Evolutionary conservation across 192 early-diverging fungal species (phyloP).

Genomic region (Obelidium mucronatum): DNA sequence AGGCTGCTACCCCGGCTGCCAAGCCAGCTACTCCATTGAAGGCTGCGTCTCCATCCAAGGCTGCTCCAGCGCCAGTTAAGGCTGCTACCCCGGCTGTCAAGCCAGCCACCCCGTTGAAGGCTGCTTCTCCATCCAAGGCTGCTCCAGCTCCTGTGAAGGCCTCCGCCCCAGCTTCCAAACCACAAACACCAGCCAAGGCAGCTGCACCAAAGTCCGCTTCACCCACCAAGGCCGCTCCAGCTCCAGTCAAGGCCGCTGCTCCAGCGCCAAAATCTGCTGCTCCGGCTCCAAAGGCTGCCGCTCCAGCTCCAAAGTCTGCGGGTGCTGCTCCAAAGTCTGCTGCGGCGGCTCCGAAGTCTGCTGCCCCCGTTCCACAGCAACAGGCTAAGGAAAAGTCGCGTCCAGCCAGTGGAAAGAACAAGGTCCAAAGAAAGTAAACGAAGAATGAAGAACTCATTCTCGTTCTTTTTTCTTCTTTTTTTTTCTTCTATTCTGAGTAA

Average conservation of each 20-base stretch:
- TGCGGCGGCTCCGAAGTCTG: not conserved
- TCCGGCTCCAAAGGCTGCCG: not conserved
- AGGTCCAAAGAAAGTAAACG: constrained; percentile 15
- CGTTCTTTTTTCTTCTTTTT: not conserved
- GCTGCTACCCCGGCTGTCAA: constrained; percentile 6
- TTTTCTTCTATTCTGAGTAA: not conserved
- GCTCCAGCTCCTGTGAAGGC: not conserved
- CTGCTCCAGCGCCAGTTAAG: constrained; percentile 25
- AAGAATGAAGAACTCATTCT: not conserved
- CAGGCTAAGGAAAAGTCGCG: constrained; percentile 4
- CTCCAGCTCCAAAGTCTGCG: constrained; percentile 8
- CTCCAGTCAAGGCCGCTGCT: constrained; percentile 3
- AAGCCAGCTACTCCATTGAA: constrained; percentile 16
- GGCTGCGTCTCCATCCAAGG: constrained; percentile 25
- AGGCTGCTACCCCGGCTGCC: constrained; percentile 2
- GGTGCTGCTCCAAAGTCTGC: constrained; percentile 1
- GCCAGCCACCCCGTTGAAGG: not conserved
- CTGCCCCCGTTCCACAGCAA: constrained; percentile 12
- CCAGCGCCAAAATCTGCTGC: not conserved
- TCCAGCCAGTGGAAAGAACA: constrained; percentile 17
- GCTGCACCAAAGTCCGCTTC: constrained; percentile 15
- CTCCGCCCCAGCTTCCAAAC: not conserved
- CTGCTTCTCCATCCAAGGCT: not conserved
- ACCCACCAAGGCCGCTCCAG: constrained; percentile 27
- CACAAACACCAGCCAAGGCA: not conserved